Base-by-base conservation (phyloP, 78 protist species). In the Dictyostelium intermedium region DNA sequence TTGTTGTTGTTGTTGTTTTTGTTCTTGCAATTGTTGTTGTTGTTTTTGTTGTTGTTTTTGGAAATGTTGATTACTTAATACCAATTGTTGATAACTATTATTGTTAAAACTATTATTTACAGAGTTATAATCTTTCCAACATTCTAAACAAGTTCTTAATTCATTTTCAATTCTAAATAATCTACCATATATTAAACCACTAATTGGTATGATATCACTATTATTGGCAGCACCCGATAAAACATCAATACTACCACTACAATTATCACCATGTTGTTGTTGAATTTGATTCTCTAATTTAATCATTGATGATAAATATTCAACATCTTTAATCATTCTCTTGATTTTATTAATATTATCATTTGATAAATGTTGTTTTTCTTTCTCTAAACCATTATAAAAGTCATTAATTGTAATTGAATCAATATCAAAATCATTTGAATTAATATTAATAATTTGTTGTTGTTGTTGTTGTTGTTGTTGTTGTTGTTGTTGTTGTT, bases 311-410 rank as follows among this genome's bases (percentile, higher is more conserved):
- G 91, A n/a, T 34, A 85, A 69, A 73, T 85, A 85, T 53, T 85
- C 91, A 23, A 60, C 56, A 66, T 85, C 91, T n/a, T 85, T 85
- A 23, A 85, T 85, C 91, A 85, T 85, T 85, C 91, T 45, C n/a
- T 85, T 85, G 37, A 85, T 85, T 53, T 85, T 85, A 25, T 34
- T 10, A 14, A 85, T 35, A 35, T 85, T 85, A 14, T 85, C 91
- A 7, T 10, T 14, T 25, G 91, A 85, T 16, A 85, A 63, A 43
- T 79, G 37, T 11, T 56, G n/a, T 30, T 25, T 45, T 3, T 72
- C 60, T 76, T 53, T 85, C 11, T 47, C 91, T 18, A 73, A 27
- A 5, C 53, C 66, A 30, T 32, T 14, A 76, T 18, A 32, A 35
- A 73, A 85, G 2, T 39, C 74, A 43, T 70, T 23, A 35, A 79